A percentile compares a stretch with the other conserved stretches of the same genome.
Conservation (phyloP, 148 eudicot species). For the Dysphania ambrosioides region DNA sequence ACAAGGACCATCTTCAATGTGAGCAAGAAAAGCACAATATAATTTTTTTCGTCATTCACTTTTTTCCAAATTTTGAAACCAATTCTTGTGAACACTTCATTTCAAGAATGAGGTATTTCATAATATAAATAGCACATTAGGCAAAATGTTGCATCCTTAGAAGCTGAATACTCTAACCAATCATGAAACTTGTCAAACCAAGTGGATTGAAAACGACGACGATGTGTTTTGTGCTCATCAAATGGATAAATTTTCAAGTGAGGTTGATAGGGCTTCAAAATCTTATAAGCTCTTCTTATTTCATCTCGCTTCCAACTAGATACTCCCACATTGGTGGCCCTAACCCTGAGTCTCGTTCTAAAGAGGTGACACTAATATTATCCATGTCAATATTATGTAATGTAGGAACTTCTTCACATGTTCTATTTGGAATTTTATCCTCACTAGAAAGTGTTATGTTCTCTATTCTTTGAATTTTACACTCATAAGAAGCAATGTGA, state of each 20-base stretch:
- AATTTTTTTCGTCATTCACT: slow-evolving; percentile 6
- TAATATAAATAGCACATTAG: background rate
- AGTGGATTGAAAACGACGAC: background rate
- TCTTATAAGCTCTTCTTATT: background rate
- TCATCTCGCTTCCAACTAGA: background rate
- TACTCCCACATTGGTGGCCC: slow-evolving; percentile 5
- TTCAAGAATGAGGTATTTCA: background rate
- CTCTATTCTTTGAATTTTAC: too few species aligned
- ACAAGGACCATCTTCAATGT: background rate
- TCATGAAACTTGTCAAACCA: background rate
- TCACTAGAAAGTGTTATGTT: too few species aligned
- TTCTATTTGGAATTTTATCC: too few species aligned
- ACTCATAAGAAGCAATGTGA: too few species aligned
- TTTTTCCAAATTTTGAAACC: slow-evolving; percentile 3
- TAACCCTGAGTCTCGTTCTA: background rate
- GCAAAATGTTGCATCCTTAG: slow-evolving; percentile 10
- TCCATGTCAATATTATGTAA: too few species aligned
- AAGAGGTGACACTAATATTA: too few species aligned
- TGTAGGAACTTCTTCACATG: too few species aligned
- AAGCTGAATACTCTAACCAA: background rate
- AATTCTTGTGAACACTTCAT: background rate
- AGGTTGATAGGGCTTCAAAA: background rate
- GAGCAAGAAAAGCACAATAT: slow-evolving; percentile 14
- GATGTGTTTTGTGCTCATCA: background rate
- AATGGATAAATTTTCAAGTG: background rate